These are phyloP conservation scores for Malania oleifera DNA, from an alignment of 164 flowering plant species.

Conservation along the genomic window DNA sequence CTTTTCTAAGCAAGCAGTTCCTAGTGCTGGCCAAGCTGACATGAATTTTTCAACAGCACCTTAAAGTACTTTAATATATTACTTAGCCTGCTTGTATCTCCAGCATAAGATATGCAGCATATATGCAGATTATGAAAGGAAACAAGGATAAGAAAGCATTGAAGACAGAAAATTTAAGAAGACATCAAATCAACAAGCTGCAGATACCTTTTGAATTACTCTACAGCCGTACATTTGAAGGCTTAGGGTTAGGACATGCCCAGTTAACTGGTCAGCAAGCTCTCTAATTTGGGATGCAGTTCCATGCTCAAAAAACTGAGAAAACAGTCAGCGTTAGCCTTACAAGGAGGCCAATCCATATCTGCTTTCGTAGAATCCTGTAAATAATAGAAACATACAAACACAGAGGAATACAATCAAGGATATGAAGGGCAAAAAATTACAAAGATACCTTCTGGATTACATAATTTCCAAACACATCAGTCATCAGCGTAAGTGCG, in stretches of 20 bases:
- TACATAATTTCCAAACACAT: conserved; percentile 98
- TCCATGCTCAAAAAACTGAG: conserved; percentile 89
- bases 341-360: neutral
- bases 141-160: neutral
- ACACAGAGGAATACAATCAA: neutral
- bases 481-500: conserved; percentile 90
- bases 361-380: too few relatives aligned
- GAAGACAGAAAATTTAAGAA: neutral
- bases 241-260: conserved; percentile 69
- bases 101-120: neutral
- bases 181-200: neutral
- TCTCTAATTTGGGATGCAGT: conserved; percentile 64
- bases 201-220: conserved; percentile 77
- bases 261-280: conserved; percentile 64
- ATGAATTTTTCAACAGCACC: neutral
- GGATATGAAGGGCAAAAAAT: neutral
- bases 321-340: conserved; percentile 7
- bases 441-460: conserved; percentile 74
- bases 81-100: neutral
- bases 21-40: neutral
- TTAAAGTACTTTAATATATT: neutral
- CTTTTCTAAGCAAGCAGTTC: neutral
- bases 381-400: neutral
- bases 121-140: neutral
- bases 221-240: conserved; percentile 96